phyloP scores from a whole-genome alignment of 352 stramenopile genomes.

The Thalassiosira pacifica region DNA sequence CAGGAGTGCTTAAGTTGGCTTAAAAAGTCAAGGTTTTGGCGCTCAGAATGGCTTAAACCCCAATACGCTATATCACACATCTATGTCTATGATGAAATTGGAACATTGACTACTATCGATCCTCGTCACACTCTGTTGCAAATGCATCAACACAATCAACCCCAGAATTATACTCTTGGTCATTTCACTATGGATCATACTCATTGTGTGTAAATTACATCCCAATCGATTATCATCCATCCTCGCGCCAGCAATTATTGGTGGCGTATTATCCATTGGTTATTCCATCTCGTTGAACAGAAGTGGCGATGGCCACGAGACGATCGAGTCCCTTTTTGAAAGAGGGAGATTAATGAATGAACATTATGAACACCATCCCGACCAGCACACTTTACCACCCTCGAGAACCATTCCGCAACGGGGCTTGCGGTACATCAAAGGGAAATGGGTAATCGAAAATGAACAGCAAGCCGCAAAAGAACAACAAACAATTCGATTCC shows the following conservation, averaged over 20 bases:
- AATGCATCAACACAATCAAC: neutral
- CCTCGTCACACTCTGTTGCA: neutral
- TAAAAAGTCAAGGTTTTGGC: too few species aligned
- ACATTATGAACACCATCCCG: neutral
- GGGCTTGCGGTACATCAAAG: slow-evolving; percentile 4
- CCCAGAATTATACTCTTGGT: neutral
- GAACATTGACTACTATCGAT: neutral
- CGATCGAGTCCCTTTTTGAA: neutral
- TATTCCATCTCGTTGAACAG: neutral
- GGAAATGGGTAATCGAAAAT: neutral
- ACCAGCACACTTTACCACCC: neutral
- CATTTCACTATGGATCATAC: neutral
- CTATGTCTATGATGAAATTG: neutral
- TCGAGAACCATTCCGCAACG: neutral
- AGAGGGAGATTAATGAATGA: neutral
- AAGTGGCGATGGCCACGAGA: neutral
- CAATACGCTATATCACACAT: too few species aligned
- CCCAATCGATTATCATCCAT: neutral
- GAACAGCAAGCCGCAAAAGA: neutral
- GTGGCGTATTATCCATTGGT: neutral
- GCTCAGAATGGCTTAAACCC: too few species aligned
- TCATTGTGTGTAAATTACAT: neutral
- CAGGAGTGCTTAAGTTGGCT: too few species aligned
- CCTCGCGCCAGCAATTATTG: neutral
- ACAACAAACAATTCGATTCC: neutral